Percentiles rank a stretch among this genome's conserved stretches.
phyloP scores from a whole-genome alignment of 2,329 filamentous ascomycete species.

The Grosmannia clavigera region DNA sequence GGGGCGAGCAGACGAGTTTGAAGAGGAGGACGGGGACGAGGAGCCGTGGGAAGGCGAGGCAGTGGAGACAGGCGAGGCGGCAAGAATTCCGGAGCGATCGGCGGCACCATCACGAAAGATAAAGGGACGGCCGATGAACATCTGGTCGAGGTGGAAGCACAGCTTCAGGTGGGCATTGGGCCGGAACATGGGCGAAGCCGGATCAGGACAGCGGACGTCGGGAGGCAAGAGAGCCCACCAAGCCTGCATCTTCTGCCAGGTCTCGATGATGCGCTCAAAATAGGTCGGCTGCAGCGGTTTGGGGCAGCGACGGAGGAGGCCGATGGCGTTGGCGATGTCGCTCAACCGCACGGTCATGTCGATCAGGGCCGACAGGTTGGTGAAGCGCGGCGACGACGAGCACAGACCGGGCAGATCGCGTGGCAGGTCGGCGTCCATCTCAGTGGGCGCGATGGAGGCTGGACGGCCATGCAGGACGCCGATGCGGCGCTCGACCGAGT shows the following conservation, averaged over 20 bases:
- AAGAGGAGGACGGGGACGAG: neutral
- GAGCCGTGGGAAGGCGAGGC: neutral
- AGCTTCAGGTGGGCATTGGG: conserved; percentile 38
- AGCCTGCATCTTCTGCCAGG: conserved; percentile 25
- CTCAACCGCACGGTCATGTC: conserved; percentile 25
- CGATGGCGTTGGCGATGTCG: conserved; percentile 26
- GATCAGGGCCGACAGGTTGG: conserved; percentile 4
- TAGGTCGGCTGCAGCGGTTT: conserved; percentile 26
- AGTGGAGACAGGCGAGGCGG: neutral
- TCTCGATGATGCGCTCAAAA: conserved; percentile 24
- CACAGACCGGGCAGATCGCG: conserved; percentile 3
- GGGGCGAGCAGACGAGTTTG: neutral
- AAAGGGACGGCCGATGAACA: conserved; percentile 42
- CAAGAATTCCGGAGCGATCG: conserved; percentile 8
- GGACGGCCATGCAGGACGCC: conserved; percentile 44
- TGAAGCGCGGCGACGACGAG: conserved; percentile 1
- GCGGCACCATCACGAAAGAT: conserved; percentile 24
- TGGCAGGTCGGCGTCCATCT: conserved; percentile 42
- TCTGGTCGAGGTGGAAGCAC: conserved; percentile 38
- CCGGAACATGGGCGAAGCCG: conserved; percentile 28
- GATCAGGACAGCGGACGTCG: conserved; percentile 26
- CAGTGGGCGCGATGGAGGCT: conserved; percentile 36
- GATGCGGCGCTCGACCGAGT: conserved; percentile 43
- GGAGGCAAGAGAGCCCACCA: conserved; percentile 28
- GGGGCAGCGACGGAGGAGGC: conserved; percentile 23